Percentiles rank a stretch among this genome's conserved stretches.
These are phyloP conservation scores for Schwanniomyces pseudopolymorphus DNA, from an alignment of 805 yeast species.

Conservation along the genomic window DNA sequence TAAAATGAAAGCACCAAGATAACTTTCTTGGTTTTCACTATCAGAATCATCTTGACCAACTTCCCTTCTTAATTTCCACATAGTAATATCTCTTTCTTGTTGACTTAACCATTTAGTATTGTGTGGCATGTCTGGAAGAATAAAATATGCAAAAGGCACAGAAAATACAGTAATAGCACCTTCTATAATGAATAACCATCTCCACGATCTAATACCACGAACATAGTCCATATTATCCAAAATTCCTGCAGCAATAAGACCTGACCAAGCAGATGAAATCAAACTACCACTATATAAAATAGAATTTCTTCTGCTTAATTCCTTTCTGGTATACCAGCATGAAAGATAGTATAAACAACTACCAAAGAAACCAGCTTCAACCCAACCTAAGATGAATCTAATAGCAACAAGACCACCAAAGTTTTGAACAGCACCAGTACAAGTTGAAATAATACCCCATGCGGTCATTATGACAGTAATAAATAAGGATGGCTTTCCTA, in stretches of 20 bases:
- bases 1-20: constrained; percentile 33
- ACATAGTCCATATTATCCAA: constrained; percentile 40
- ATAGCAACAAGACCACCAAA: constrained; percentile 46
- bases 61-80: constrained; percentile 41
- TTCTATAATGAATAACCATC: constrained; percentile 57
- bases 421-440: constrained; percentile 46
- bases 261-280: constrained; percentile 54
- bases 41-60: constrained; percentile 42
- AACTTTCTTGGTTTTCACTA: constrained; percentile 31
- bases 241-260: constrained; percentile 56
- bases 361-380: constrained; percentile 48
- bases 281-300: constrained; percentile 52
- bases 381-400: constrained; percentile 48
- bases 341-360: constrained; percentile 51
- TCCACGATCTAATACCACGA: constrained; percentile 48
- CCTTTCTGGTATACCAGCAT: constrained; percentile 55
- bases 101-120: constrained; percentile 47
- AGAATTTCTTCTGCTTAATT: constrained; percentile 50
- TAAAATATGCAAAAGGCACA: constrained; percentile 44
- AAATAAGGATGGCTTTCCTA: constrained; percentile 52
- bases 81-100: constrained; percentile 44
- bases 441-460: constrained; percentile 51
- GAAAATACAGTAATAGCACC: constrained; percentile 51
- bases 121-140: constrained; percentile 54
- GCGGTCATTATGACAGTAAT: constrained; percentile 48